Evolutionary conservation across 148 eudicot genomes (phyloP), one percentile per base, ranked within the genome.

Genomic region (Vaccinium macrocarpon): DNA sequence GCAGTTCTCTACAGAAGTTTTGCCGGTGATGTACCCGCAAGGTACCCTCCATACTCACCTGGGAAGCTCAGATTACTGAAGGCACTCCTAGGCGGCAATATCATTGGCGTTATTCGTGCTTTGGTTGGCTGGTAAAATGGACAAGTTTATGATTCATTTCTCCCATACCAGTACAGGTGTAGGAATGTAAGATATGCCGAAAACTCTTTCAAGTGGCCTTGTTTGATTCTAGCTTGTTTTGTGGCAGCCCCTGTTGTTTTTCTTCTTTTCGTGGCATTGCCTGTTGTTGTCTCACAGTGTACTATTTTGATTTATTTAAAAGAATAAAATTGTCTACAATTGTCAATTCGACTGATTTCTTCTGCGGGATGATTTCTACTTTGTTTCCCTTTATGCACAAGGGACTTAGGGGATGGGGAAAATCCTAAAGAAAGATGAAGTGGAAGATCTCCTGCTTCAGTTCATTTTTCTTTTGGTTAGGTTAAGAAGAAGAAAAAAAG

Each of bases 41-140:
- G 98, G 84, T 95, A 91, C 87, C 98, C 98, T 29, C 98, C 98
- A 11, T 95, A 95, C 86, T 89, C 92, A 79, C 85, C 85, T 5
- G 81, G 88, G 51, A 95, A 95, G 84, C 85, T 90, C 66, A 83
- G 87, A 70, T 55, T 95, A 13, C 85, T 94, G 81, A 94, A 89
- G 80, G 97, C 97, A 76, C 79, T 94, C 0, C 16, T 92, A 10
- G 86, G 89, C 73, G 96, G 97, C 25, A 85, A 87, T 82, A 71
- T 92, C 42, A 12, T 91, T 29, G 90, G 90, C 75, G 86, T 92
- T 76, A 32, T 93, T 56, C 90, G 91, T 82, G 94, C 93, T 87
- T 81, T 93, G 80, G 55, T 84, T 68, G 82, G 82, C 3, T 78
- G 78, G 78, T 84, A 8, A 25, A 25, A 62, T 10, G 25, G 6